Conservation (phyloP, 2,329 filamentous ascomycete species). For the Pseudocercospora eumusae region DNA sequence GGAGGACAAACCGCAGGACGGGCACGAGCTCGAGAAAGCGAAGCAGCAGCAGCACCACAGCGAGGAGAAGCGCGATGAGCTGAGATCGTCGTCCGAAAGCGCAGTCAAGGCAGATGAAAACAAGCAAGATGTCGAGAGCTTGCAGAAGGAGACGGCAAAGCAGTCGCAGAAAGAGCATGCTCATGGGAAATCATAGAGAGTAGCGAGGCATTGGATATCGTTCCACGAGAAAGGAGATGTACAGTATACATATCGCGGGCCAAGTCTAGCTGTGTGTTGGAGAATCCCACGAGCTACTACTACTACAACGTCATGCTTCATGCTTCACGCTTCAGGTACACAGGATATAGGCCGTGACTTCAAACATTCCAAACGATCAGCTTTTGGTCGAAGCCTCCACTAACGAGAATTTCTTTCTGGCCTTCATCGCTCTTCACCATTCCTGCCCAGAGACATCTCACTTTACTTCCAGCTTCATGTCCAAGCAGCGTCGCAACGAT, state of each 20-base stretch:
- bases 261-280: background rate
- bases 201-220: background rate
- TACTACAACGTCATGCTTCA: too few relatives aligned
- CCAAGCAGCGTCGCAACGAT: slow-evolving; percentile 53
- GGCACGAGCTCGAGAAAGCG: slow-evolving; percentile 45
- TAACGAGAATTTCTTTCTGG: slow-evolving; percentile 58
- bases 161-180: slow-evolving; percentile 45
- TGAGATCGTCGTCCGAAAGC: slow-evolving; percentile 46
- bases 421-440: slow-evolving; percentile 37
- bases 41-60: slow-evolving; percentile 51
- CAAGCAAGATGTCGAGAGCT: slow-evolving; percentile 46
- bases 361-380: slow-evolving; percentile 57
- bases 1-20: slow-evolving; percentile 43
- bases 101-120: slow-evolving; percentile 47
- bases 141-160: slow-evolving; percentile 48
- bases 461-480: slow-evolving; percentile 60
- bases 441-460: slow-evolving; percentile 61
- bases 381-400: slow-evolving; percentile 65
- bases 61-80: slow-evolving; percentile 45
- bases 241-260: background rate
- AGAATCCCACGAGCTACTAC: too few relatives aligned
- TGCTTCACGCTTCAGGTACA: too few relatives aligned
- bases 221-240: background rate
- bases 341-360: background rate
- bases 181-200: background rate